Percentiles rank a stretch among this genome's conserved stretches.
phyloP scores from a whole-genome alignment of 257 asterid species.

The Solanum lycopersicoides region DNA sequence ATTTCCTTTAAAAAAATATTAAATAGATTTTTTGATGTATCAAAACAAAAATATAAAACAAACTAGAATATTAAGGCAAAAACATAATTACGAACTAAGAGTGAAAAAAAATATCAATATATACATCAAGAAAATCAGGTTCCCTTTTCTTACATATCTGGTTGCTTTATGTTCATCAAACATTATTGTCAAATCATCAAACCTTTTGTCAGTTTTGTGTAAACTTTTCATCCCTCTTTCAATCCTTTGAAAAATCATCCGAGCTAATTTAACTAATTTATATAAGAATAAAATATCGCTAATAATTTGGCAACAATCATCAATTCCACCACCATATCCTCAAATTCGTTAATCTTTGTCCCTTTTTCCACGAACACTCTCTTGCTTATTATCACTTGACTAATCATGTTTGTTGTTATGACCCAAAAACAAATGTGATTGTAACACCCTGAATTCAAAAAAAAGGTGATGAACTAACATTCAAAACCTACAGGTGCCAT shows the following conservation, averaged over 20 bases:
- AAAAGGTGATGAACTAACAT: too few relatives aligned
- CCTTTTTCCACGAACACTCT: conserved; percentile 22
- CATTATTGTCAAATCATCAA: conserved; percentile 26
- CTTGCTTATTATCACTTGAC: conserved; percentile 30
- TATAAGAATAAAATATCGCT: conserved; percentile 33
- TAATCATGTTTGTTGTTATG: conserved; percentile 17
- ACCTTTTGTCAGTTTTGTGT: conserved; percentile 9
- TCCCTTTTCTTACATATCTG: conserved; percentile 7
- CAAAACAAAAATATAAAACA: not conserved
- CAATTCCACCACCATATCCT: conserved; percentile 44
- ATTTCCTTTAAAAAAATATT: too few relatives aligned
- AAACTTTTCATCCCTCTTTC: conserved; percentile 33
- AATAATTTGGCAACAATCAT: conserved; percentile 30
- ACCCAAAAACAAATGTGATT: too few relatives aligned
- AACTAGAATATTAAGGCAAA: not conserved
- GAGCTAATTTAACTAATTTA: conserved; percentile 21
- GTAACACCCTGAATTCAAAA: too few relatives aligned
- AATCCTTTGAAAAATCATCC: conserved; percentile 44
- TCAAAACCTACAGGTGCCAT: too few relatives aligned
- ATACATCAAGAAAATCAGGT: conserved; percentile 27
- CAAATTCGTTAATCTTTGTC: conserved; percentile 26
- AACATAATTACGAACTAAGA: not conserved
- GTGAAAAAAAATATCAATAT: too few relatives aligned
- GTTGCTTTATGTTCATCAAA: conserved; percentile 28
- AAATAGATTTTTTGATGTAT: not conserved